Evolutionary conservation across 345 rosid genomes (phyloP).

Genomic region (Hevea brasiliensis): DNA sequence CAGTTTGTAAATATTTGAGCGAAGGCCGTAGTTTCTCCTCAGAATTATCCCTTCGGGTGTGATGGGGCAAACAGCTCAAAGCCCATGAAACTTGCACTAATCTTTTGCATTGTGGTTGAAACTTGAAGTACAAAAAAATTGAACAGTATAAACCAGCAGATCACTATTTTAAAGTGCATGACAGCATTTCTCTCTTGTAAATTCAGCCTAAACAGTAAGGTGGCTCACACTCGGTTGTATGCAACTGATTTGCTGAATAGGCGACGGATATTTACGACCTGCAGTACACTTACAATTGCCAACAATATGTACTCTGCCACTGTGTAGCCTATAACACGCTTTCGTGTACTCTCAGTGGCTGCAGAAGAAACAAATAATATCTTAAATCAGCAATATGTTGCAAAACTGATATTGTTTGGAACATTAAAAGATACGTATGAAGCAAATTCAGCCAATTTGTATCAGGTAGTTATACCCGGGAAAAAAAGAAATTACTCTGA

Average conservation of each 20-base stretch:
- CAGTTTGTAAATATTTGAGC: too few species aligned
- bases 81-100: not conserved
- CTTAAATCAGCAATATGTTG: too few species aligned
- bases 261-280: slow-evolving; percentile 74
- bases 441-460: too few species aligned
- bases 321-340: slow-evolving; percentile 80
- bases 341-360: slow-evolving; percentile 95
- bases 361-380: too few species aligned
- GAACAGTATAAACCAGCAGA: slow-evolving; percentile 15
- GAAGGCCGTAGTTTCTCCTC: too few species aligned
- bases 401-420: too few species aligned
- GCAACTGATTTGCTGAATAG: slow-evolving; percentile 96
- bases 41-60: too few species aligned
- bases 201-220: not conserved
- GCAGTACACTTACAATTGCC: slow-evolving; percentile 68
- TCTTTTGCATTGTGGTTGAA: not conserved
- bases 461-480: too few species aligned
- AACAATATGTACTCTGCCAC: slow-evolving; percentile 72
- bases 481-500: too few species aligned
- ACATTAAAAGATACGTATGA: too few species aligned
- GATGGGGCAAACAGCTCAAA: not conserved
- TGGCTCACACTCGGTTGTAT: slow-evolving; percentile 74
- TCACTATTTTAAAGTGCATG: not conserved
- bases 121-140: not conserved
- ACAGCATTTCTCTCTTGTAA: not conserved